Conservation (phyloP, 176 grass and related monocot genomes). For the Avena atlantica region DNA sequence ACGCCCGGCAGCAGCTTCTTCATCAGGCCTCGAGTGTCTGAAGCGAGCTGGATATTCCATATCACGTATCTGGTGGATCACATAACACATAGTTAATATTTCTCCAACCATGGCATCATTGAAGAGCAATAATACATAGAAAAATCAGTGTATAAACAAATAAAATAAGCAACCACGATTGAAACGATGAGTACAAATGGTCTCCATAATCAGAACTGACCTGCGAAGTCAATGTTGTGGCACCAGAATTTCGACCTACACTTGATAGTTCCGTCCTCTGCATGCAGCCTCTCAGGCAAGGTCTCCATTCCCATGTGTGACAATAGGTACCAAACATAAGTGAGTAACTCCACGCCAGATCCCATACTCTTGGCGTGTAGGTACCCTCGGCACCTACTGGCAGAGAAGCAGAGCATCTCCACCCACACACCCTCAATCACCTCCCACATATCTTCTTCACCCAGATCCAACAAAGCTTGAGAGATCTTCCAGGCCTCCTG, state of each 20-base stretch:
- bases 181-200: background rate
- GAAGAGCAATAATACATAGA: background rate
- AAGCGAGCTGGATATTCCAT: background rate
- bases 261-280: background rate
- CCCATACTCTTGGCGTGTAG: slow-evolving; percentile 18
- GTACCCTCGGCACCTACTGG: slow-evolving; percentile 7
- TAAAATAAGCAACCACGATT: background rate
- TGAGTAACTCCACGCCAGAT: background rate
- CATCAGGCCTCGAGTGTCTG: background rate
- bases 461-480: background rate
- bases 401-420: slow-evolving; percentile 35
- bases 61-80: background rate
- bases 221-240: background rate
- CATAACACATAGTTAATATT: background rate
- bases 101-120: background rate
- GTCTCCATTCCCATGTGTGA: background rate
- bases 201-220: background rate
- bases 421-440: slow-evolving; percentile 31
- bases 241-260: background rate
- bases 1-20: background rate
- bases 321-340: background rate
- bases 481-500: background rate
- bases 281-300: background rate
- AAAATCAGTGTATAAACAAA: too few relatives aligned
- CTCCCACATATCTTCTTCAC: background rate